Base-by-base conservation (phyloP, 2,329 filamentous ascomycete genomes). In the Aureobasidium lini region DNA sequence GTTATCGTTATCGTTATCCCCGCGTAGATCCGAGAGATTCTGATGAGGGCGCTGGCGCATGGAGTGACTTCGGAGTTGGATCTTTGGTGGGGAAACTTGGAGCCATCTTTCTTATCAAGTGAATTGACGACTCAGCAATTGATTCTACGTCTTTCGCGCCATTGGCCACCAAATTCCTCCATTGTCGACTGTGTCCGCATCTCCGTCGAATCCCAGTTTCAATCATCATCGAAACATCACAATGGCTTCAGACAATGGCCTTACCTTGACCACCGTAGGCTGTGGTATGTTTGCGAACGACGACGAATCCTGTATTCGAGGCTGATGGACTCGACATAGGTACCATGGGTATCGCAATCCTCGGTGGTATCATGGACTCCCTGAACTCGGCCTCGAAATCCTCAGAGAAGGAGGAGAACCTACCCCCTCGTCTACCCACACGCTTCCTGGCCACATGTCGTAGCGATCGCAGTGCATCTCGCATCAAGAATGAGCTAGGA, bases 311-410 rank as follows among this genome's bases (percentile, higher is more conserved):
- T 11, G 18, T 11, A n/a, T 6, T 6, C 7, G 18, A 40, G 2
- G 18, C 39, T 43, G 6, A 56, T 16, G 11, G 4, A 11, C 9
- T n/a, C 3, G 9, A 10, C 52, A 56, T 66, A 91, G 88, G 89
- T 64, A 92, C 86, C 57, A 89, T 95, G 84, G 90, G 90, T 61
- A 89, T 89, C 62, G 89, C 89, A 60, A 92, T 95, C 66, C 82
- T 95, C 60, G 85, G 83, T 58, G 90, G 90, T 64, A 87, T 96
- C 69, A 82, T 95, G 66, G 79, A 83, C 62, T 89, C 88, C 10
- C 80, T 94, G 46, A 66, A 79, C 73, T 64, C 75, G 77, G 71
- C 74, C 49, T 58, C 56, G n/a, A 44, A 37, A 40, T 47, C 54
- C 23, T 39, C 43, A 4, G 52, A 61, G 4, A 61, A 63, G 16